These are phyloP conservation scores for Aspergillus saccharolyticus DNA, from an alignment of 495 filamentous ascomycete species.

Conservation along the genomic window DNA sequence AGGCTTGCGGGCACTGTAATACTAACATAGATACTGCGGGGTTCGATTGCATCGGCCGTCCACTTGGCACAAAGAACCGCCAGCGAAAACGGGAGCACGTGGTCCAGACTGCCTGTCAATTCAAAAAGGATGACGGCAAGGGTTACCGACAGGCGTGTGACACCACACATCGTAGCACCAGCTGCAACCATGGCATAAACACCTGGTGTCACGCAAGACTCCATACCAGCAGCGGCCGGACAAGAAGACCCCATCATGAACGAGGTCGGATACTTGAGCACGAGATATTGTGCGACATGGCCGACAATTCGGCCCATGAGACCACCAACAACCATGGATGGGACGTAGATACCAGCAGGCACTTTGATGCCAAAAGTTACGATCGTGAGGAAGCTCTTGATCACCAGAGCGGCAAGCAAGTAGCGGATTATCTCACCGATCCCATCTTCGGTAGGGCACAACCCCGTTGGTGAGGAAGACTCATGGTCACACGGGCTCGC, in stretches of 20 bases:
- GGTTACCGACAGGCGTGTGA: conserved; percentile 89
- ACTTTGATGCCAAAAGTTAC: conserved; percentile 94
- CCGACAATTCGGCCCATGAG: conserved; percentile 86
- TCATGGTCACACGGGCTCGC: conserved; percentile 78
- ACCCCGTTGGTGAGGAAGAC: conserved; percentile 51
- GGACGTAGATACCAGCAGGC: conserved; percentile 94
- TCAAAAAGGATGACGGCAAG: conserved; percentile 95
- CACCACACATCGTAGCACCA: conserved; percentile 96
- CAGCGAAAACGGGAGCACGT: conserved; percentile 91
- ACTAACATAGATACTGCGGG: conserved; percentile 84
- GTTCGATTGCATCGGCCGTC: conserved; percentile 95
- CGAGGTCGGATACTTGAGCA: conserved; percentile 64
- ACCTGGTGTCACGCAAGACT: conserved; percentile 87
- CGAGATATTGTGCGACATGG: conserved; percentile 78
- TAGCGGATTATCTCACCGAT: conserved; percentile 67
- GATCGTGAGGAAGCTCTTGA: conserved; percentile 83
- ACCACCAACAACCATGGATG: conserved; percentile 96
- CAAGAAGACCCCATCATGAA: conserved; percentile 66
- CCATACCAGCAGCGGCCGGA: conserved; percentile 59
- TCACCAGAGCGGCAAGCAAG: conserved; percentile 72
- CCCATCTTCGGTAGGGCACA: conserved; percentile 73
- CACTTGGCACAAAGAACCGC: conserved; percentile 92
- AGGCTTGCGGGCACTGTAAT: background rate
- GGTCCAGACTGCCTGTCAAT: conserved; percentile 87
- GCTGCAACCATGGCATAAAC: conserved; percentile 95